Percentiles rank a stretch among this genome's conserved stretches.
phyloP scores from a whole-genome alignment of 495 filamentous ascomycete species.

The Hypoxylon lenormandii region DNA sequence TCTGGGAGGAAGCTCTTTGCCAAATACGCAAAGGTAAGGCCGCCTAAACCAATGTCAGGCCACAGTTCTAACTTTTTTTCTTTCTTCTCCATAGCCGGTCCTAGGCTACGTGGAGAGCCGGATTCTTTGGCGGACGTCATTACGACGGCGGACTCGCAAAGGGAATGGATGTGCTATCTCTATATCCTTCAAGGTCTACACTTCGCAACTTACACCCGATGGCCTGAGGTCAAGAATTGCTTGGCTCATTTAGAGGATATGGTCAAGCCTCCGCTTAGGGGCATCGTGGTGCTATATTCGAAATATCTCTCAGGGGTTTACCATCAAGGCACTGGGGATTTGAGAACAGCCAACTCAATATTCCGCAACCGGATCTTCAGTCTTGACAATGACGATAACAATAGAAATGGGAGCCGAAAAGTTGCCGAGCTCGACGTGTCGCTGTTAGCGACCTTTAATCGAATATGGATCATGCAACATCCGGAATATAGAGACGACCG shows the following conservation, averaged over 20 bases:
- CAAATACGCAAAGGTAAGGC: conserved; percentile 50
- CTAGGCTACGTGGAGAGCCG: conserved; percentile 41
- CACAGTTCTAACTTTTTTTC: conserved; percentile 40
- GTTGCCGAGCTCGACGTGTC: conserved; percentile 76
- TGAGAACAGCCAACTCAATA: conserved; percentile 71
- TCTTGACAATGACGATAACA: conserved; percentile 57
- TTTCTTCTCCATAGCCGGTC: conserved; percentile 50
- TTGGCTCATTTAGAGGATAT: conserved; percentile 54
- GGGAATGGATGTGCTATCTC: conserved; percentile 59
- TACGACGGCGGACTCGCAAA: conserved; percentile 57
- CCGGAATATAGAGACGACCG: conserved; percentile 64
- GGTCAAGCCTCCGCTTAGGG: conserved; percentile 50
- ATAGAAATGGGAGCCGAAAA: conserved; percentile 51
- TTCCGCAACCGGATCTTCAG: conserved; percentile 72
- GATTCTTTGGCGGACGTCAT: conserved; percentile 61
- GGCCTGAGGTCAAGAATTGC: conserved; percentile 58
- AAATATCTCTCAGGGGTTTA: conserved; percentile 81
- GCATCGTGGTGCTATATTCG: conserved; percentile 56
- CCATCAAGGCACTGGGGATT: conserved; percentile 79
- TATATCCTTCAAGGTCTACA: conserved; percentile 62
- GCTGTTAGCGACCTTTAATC: conserved; percentile 83
- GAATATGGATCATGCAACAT: conserved; percentile 81
- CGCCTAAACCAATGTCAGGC: conserved; percentile 15
- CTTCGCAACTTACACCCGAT: conserved; percentile 60
- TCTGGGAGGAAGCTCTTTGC: conserved; percentile 58